Conservation (phyloP, 768 basidiomycete species). For the Mycena metata region DNA sequence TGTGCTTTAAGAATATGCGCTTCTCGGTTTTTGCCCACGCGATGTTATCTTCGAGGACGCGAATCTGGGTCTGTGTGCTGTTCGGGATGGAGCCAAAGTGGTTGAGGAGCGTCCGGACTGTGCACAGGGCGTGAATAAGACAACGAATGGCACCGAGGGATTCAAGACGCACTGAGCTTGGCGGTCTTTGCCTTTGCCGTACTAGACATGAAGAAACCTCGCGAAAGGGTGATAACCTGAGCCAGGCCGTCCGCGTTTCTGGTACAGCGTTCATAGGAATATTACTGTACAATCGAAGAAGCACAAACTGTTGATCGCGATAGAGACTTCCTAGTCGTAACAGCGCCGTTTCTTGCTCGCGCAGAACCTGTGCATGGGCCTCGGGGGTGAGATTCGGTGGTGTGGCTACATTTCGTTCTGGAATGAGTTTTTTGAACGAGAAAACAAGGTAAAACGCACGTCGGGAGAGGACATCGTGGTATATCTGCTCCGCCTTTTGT, state of each 20-base stretch:
- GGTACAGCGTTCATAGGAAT: conserved; percentile 19
- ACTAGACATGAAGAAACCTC: conserved; percentile 91
- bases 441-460: conserved; percentile 42
- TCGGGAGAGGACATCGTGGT: conserved; percentile 73
- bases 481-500: conserved; percentile 77
- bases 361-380: conserved; percentile 69
- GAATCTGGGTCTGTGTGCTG: conserved; percentile 81
- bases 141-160: not conserved
- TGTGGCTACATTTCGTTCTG: conserved; percentile 40
- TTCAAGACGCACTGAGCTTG: conserved; percentile 80
- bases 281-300: not conserved
- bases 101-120: conserved; percentile 94
- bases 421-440: not conserved
- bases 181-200: conserved; percentile 98
- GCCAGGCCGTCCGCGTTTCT: conserved; percentile 91
- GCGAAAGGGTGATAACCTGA: conserved; percentile 85
- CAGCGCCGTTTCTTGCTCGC: conserved; percentile 89
- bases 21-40: conserved; percentile 94
- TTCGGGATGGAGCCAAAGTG: conserved; percentile 86
- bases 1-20: conserved; percentile 96
- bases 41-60: conserved; percentile 91
- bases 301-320: conserved; percentile 82
- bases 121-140: not conserved
- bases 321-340: conserved; percentile 90
- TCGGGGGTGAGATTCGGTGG: conserved; percentile 44